Base-by-base conservation (phyloP, 2,329 filamentous ascomycete genomes). In the Orbilia oligospora region DNA sequence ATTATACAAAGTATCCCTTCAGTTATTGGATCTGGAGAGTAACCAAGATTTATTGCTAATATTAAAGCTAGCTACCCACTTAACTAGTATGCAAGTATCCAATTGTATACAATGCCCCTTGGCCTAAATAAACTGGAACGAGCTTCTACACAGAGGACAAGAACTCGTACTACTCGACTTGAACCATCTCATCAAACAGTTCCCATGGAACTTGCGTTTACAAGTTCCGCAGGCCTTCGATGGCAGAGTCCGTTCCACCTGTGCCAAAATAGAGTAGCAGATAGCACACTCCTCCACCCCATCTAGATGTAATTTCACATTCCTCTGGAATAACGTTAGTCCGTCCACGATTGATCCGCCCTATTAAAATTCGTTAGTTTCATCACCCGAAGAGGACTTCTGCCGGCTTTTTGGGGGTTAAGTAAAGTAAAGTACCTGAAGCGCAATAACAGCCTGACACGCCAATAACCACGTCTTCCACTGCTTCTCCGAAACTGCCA, bases 101-200 rank as follows among this genome's bases (percentile, higher is more conserved):
- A 30, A 6, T 3, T 30, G 6, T 30, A 30, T 55, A 4, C 41
- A 16, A 36, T 9, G 20, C 16, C 22, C 46, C 12, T 9, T 5
- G n/a, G n/a, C 20, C 67, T 58, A 78, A 36, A 66, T 66, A 68
- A 79, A 79, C 46, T 79, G 76, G 84, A 97, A 97, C 22, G 92
- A 91, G 84, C 97, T 97, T 82, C 96, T 88, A 85, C 96, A 99
- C 80, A 99, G 86, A 58, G 96, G 96, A 85, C 96, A 99, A 61
- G 92, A 95, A 82, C 92, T 96, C 83, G 93, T 91, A 84, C 93
- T 97, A 84, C 94, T 97, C 82, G 89, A 95, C 87, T 93, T 92
- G 87, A 99, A 98, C 96, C 96, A 99, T 85, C 95, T 94, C 86
- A 93, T 97, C 85, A 99, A 85, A 85, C 96, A 99, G 1, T 89